These are phyloP conservation scores for Fomitopsis schrenkii DNA, from an alignment of 1,284 basidiomycete genomes.

Conservation along the genomic window DNA sequence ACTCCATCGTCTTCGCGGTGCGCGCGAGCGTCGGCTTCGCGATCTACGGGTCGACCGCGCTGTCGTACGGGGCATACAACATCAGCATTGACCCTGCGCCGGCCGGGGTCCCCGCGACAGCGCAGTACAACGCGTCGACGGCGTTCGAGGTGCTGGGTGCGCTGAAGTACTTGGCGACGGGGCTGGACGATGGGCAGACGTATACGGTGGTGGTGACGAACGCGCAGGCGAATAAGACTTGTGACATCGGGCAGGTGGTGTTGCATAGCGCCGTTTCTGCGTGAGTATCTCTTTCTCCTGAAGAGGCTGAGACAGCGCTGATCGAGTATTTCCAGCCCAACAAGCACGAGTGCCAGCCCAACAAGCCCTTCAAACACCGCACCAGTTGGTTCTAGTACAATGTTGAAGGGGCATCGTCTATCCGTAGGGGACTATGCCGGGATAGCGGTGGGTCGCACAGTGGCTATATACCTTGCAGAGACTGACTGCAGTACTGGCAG, in stretches of 20 bases:
- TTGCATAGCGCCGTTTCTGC: background rate
- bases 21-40: background rate
- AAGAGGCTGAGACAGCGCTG: background rate
- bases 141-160: background rate
- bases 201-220: constrained; percentile 1
- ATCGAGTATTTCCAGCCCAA: background rate
- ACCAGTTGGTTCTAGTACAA: background rate
- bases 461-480: no score
- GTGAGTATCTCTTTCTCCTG: background rate
- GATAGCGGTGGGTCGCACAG: background rate
- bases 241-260: background rate
- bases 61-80: background rate
- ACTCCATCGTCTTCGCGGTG: background rate
- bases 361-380: background rate
- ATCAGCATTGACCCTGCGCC: background rate
- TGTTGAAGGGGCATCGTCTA: background rate
- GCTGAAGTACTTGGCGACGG: constrained; percentile 1
- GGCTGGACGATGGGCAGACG: background rate
- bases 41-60: background rate
- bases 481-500: no score
- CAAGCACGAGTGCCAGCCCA: background rate
- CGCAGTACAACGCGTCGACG: background rate
- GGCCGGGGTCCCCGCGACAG: background rate
- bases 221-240: background rate
- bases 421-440: background rate